A percentile compares a stretch with the other conserved stretches of the same genome.
Conservation (phyloP, 2,329 filamentous ascomycete species). For the Dichotomopilus funicola region DNA sequence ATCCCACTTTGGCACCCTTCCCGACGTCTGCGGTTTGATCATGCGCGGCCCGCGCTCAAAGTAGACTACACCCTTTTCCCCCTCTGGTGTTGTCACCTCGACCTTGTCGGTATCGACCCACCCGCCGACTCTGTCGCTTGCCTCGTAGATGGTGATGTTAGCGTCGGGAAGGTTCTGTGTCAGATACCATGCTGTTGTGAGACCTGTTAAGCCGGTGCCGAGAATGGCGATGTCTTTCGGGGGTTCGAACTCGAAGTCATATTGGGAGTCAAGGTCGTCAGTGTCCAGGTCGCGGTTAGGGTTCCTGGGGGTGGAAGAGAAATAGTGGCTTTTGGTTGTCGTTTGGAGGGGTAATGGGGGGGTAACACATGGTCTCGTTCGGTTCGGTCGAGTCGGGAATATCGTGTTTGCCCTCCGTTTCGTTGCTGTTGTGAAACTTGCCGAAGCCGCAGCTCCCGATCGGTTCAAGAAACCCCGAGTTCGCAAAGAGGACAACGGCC, state of each 20-base stretch:
- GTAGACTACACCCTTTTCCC: constrained; percentile 50
- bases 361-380: background rate
- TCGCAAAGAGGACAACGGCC: too few relatives aligned
- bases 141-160: constrained; percentile 78
- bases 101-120: constrained; percentile 70
- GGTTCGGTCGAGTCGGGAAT: too few relatives aligned
- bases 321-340: background rate
- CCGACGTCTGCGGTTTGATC: constrained; percentile 47
- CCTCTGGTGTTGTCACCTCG: constrained; percentile 46
- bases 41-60: constrained; percentile 84
- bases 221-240: constrained; percentile 54
- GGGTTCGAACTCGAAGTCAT: background rate
- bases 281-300: too few relatives aligned
- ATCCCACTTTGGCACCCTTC: constrained; percentile 39
- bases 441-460: too few relatives aligned
- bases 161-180: constrained; percentile 57
- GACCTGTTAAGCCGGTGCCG: constrained; percentile 77
- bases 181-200: constrained; percentile 72
- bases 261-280: background rate
- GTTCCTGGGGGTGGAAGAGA: too few relatives aligned
- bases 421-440: too few relatives aligned
- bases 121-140: constrained; percentile 63
- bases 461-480: too few relatives aligned
- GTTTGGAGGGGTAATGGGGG: background rate
- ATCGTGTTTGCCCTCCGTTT: too few relatives aligned